Conservation (phyloP, 345 rosid genomes). For the Barbarea vulgaris region DNA sequence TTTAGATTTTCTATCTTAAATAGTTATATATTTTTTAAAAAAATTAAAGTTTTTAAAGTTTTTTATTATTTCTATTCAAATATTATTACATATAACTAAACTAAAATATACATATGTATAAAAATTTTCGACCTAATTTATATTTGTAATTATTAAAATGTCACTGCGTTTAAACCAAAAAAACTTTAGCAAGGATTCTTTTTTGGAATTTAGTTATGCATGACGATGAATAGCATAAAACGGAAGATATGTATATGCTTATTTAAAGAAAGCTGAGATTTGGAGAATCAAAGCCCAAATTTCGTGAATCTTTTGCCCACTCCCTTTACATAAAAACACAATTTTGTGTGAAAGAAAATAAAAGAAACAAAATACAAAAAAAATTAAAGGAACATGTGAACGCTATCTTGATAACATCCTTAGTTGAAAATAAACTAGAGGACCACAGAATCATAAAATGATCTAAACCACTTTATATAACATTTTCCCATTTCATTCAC, state of each 20-base stretch:
- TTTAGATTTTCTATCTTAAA: background rate
- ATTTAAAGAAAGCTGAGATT: constrained; percentile 40
- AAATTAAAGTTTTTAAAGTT: background rate
- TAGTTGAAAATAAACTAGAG: constrained; percentile 34
- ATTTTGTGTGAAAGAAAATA: background rate
- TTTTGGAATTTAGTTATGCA: constrained; percentile 13
- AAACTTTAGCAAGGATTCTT: background rate
- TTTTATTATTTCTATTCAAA: background rate
- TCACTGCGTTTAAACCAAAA: background rate
- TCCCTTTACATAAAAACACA: constrained; percentile 26
- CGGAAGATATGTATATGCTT: constrained; percentile 37
- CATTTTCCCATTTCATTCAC: background rate
- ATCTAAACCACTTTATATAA: constrained; percentile 28
- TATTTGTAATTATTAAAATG: too few relatives aligned
- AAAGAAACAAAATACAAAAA: background rate
- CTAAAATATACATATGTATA: too few relatives aligned
- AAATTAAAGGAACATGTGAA: constrained; percentile 28
- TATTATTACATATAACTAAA: background rate
- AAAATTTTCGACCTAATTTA: background rate
- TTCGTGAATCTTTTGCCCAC: constrained; percentile 42
- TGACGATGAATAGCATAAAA: constrained; percentile 27
- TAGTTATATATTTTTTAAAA: background rate
- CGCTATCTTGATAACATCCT: constrained; percentile 37
- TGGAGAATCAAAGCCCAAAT: constrained; percentile 43
- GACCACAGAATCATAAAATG: constrained; percentile 40